Percentiles rank a stretch among this genome's conserved stretches.
phyloP scores from a whole-genome alignment of 2,329 filamentous ascomycete species.

The Ophiostoma populinum region DNA sequence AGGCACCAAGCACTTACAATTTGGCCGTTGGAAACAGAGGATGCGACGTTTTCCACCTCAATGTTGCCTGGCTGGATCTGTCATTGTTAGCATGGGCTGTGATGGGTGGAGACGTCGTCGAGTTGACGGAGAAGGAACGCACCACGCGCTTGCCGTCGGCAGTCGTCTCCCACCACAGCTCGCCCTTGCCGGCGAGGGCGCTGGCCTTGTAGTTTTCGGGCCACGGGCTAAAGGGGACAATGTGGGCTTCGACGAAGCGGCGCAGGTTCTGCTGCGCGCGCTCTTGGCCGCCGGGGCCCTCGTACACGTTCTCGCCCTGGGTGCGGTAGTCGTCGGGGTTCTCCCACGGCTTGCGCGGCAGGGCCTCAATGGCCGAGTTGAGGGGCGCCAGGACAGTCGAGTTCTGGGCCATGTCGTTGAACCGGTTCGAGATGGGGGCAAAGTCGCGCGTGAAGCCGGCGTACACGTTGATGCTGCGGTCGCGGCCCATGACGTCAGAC shows the following conservation, averaged over 20 bases:
- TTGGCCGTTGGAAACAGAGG: constrained; percentile 72
- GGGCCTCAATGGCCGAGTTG: constrained; percentile 60
- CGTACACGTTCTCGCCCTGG: constrained; percentile 55
- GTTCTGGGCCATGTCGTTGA: constrained; percentile 49
- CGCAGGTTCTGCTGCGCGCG: constrained; percentile 61
- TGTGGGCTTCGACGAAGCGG: constrained; percentile 72
- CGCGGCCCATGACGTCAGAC: constrained; percentile 67
- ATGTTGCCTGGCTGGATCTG: constrained; percentile 66
- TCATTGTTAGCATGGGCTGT: constrained; percentile 1
- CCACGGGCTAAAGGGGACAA: constrained; percentile 65
- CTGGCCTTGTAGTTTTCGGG: constrained; percentile 44
- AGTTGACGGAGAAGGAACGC: constrained; percentile 17
- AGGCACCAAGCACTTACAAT: constrained; percentile 29
- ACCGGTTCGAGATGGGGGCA: constrained; percentile 45
- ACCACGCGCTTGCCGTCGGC: constrained; percentile 51
- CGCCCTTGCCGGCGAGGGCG: constrained; percentile 44
- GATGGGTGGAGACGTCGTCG: background rate
- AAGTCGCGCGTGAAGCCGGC: constrained; percentile 65
- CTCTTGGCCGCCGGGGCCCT: constrained; percentile 55
- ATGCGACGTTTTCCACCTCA: constrained; percentile 57
- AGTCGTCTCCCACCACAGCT: constrained; percentile 64
- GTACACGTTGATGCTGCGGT: constrained; percentile 69
- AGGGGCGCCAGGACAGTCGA: constrained; percentile 77
- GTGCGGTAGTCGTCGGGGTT: constrained; percentile 53
- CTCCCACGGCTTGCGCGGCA: constrained; percentile 81